phyloP scores from a whole-genome alignment of 306 rosid genomes.

The Citrullus amarus region DNA sequence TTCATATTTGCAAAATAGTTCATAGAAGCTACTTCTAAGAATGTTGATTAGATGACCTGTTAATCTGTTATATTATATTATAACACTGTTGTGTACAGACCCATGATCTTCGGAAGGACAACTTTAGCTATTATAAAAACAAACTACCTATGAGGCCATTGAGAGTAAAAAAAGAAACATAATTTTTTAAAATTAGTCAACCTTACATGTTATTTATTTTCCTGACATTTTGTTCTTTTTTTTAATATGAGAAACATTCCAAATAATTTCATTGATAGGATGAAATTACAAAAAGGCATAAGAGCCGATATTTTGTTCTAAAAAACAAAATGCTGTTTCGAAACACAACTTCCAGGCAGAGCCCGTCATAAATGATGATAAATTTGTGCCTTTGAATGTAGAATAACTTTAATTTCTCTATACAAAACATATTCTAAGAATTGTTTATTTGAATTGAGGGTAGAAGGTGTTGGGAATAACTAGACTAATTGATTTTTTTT shows the following conservation, averaged over 20 bases:
- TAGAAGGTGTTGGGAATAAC: background rate
- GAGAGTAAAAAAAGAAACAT: background rate
- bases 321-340: background rate
- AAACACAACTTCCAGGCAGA: background rate
- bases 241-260: no score
- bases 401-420: background rate
- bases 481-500: background rate
- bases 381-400: background rate
- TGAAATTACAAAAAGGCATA: no score
- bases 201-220: background rate
- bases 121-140: background rate
- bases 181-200: background rate
- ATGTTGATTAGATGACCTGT: background rate
- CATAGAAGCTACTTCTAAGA: background rate
- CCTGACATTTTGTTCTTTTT: background rate
- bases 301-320: background rate
- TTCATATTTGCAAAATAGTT: background rate
- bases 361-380: background rate
- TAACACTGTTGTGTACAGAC: background rate
- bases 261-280: no score
- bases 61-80: background rate
- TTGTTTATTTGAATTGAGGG: background rate
- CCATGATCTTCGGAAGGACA: background rate
- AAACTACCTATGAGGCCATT: background rate
- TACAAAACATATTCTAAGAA: background rate